Evolutionary conservation across 2,329 filamentous ascomycete species (phyloP), one percentile per base, ranked within the genome.

Genomic region (Neonectria ditissima): DNA sequence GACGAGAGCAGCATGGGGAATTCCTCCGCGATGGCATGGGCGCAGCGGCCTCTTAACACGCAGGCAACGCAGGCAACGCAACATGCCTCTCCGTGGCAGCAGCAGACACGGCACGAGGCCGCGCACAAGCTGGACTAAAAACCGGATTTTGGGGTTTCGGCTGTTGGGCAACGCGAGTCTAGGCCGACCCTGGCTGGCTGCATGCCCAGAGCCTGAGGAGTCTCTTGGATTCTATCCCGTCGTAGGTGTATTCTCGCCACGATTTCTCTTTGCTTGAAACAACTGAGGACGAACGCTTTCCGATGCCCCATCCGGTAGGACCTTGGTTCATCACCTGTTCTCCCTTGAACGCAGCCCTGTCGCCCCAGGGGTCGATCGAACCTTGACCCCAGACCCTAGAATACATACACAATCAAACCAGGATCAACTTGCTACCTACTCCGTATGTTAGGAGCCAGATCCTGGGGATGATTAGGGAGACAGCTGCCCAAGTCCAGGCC

Each of bases 261-360:
- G 39, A 18, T 10, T 18, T 51, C 37, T 24, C n/a, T 47, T 30
- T 55, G 59, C 51, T 22, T 62, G 59, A 47, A 52, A 62, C 59
- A 56, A 14, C 26, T 26, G n/a, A 16, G 20, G 20, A 56, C 48
- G 26, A 30, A 54, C 10, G 20, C 22, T 53, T 13, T 14, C 18
- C 30, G 28, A 53, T 47, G 9, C 18, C 11, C 52, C 56, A 47
- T 59, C 26, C 24, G 11, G 39, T 22, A 45, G 37, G 32, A 14
- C 18, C 48, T 37, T 22, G 34, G 28, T 53, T 59, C 26, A 48
- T 39, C n/a, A 18, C 45, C 43, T 48, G 47, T 39, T 39, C 37
- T 59, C 30, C 24, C 13, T 43, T 54, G 41, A 45, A 6, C 9
- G 28, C 22, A 13, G 28, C 37, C 26, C 20, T 44, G 37, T 44